A percentile compares a stretch with the other conserved stretches of the same genome.
Conservation (phyloP, 164 flowering plant genomes). For the Vitis vinifera region DNA sequence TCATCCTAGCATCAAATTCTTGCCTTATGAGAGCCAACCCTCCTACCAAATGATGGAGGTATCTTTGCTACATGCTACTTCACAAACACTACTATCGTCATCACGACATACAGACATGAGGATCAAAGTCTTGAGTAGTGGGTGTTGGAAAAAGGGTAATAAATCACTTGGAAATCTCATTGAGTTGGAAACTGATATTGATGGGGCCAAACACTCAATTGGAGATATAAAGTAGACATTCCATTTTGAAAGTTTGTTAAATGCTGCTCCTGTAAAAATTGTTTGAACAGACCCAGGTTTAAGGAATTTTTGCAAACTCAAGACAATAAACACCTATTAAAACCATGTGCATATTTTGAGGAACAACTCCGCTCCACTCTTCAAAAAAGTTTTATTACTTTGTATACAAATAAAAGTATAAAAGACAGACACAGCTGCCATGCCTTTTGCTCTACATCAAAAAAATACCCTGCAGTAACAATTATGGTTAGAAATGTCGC, state of each 20-base stretch:
- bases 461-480: background rate
- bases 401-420: background rate
- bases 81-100: background rate
- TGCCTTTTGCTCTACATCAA: background rate
- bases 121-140: background rate
- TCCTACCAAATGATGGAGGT: background rate
- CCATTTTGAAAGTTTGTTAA: background rate
- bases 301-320: too few relatives aligned
- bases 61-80: background rate
- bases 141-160: background rate
- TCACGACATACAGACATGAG: background rate
- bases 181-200: background rate
- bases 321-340: too few relatives aligned
- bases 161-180: background rate
- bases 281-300: background rate
- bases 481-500: background rate
- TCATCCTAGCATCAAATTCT: slow-evolving; percentile 2
- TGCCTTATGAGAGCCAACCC: background rate
- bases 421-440: background rate
- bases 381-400: background rate
- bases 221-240: background rate
- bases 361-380: too few relatives aligned
- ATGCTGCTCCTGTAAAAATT: background rate
- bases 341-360: too few relatives aligned
- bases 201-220: background rate